Evolutionary conservation across 148 eudicot species (phyloP).

Genomic region (Camellia lanceoleosa): DNA sequence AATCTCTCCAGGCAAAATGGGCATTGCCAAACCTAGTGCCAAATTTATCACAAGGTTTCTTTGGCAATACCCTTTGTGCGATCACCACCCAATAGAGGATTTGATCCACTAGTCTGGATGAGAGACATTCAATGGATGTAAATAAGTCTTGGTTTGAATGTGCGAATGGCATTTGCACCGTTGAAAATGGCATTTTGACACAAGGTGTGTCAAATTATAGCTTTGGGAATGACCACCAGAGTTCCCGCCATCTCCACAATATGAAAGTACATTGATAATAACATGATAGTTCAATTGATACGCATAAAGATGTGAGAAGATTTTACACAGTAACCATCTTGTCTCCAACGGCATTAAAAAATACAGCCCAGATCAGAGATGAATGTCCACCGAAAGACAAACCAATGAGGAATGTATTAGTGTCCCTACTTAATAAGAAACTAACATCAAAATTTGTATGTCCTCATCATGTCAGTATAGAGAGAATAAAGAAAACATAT

Average conservation of each 20-base stretch:
- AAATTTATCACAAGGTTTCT: too few species aligned
- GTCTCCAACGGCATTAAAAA: constrained; percentile 75
- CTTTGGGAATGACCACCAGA: too few species aligned
- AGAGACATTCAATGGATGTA: too few species aligned
- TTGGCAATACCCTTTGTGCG: too few species aligned
- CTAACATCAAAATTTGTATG: neutral
- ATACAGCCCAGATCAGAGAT: constrained; percentile 85
- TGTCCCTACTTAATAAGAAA: neutral
- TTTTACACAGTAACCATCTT: constrained; percentile 73
- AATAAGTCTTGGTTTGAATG: too few species aligned
- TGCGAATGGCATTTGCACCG: too few species aligned
- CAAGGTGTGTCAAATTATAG: too few species aligned
- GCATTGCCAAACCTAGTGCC: too few species aligned
- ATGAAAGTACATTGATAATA: neutral
- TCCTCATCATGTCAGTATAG: neutral
- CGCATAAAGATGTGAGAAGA: constrained; percentile 3
- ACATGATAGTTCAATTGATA: constrained; percentile 7
- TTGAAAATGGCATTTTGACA: too few species aligned
- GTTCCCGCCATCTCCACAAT: neutral
- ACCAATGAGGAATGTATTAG: constrained; percentile 13
- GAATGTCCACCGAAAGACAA: constrained; percentile 68
- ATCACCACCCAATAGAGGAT: too few species aligned
- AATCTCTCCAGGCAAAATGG: too few species aligned
- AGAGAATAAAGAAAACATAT: neutral
- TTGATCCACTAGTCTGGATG: too few species aligned